These are phyloP conservation scores for Penicillium italicum DNA, from an alignment of 2,329 filamentous ascomycete genomes.

Conservation along the genomic window DNA sequence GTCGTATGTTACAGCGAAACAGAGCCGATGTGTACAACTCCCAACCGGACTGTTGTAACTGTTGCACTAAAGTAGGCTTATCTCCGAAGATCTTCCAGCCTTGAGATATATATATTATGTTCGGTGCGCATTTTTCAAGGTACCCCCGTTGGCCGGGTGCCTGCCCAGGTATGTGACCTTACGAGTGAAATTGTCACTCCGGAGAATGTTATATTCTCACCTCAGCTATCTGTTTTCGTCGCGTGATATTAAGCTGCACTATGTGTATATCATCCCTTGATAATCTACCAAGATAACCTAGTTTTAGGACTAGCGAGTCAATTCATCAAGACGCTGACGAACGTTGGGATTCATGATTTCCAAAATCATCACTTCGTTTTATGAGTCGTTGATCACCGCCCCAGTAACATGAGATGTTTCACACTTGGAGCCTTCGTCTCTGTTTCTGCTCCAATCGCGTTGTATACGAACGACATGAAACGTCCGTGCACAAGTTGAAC, in stretches of 20 bases:
- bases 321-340: too few species aligned
- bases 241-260: neutral
- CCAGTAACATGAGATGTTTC: neutral
- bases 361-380: neutral
- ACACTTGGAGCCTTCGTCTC: too few species aligned
- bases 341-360: neutral
- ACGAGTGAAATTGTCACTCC: neutral
- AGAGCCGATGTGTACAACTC: neutral
- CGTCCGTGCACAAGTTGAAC: neutral
- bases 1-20: neutral
- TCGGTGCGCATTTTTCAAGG: too few species aligned
- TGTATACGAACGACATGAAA: neutral
- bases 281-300: too few species aligned
- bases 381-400: too few species aligned
- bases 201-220: neutral
- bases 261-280: neutral
- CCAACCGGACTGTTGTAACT: neutral
- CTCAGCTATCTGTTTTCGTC: neutral
- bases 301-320: neutral
- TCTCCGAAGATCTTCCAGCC: neutral
- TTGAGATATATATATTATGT: neutral
- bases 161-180: neutral
- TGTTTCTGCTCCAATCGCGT: neutral
- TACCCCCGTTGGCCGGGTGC: neutral
- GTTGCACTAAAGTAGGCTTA: neutral